These are phyloP conservation scores for Xylaria acuta DNA, from an alignment of 495 filamentous ascomycete species.

Conservation along the genomic window DNA sequence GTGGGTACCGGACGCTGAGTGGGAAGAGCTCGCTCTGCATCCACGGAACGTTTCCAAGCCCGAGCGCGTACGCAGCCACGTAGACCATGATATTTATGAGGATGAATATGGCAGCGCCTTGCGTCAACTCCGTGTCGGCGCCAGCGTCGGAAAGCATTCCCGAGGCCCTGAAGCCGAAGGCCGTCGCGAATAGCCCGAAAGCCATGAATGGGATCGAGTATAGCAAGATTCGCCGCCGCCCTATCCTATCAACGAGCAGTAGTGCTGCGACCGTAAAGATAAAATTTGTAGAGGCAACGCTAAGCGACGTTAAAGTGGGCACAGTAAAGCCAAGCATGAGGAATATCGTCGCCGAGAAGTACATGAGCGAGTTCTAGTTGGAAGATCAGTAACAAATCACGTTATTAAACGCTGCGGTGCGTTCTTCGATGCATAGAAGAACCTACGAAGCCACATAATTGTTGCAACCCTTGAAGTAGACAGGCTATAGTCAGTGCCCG, in stretches of 20 bases:
- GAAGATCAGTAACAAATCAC: slow-evolving; percentile 26
- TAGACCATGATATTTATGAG: slow-evolving; percentile 78
- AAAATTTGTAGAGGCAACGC: slow-evolving; percentile 85
- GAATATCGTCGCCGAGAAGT: slow-evolving; percentile 93
- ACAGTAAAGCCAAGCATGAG: slow-evolving; percentile 76
- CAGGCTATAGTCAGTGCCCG: slow-evolving; percentile 84
- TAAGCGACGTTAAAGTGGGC: slow-evolving; percentile 81
- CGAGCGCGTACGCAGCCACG: slow-evolving; percentile 82
- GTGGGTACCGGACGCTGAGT: slow-evolving; percentile 80
- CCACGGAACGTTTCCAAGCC: slow-evolving; percentile 93
- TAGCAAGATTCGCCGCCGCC: slow-evolving; percentile 80
- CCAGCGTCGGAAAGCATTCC: slow-evolving; percentile 37
- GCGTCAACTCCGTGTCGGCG: slow-evolving; percentile 29
- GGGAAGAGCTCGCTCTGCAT: slow-evolving; percentile 92
- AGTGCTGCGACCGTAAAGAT: slow-evolving; percentile 79
- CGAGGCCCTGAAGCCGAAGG: slow-evolving; percentile 67
- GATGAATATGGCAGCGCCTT: slow-evolving; percentile 60
- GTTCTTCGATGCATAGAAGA: not conserved
- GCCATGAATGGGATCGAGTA: slow-evolving; percentile 87
- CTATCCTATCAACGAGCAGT: slow-evolving; percentile 77
- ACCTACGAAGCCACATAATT: slow-evolving; percentile 84
- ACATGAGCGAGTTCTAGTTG: slow-evolving; percentile 85
- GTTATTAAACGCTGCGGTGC: not conserved
- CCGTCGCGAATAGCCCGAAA: slow-evolving; percentile 69
- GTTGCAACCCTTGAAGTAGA: slow-evolving; percentile 85